Conservation (phyloP, 2,329 filamentous ascomycete species). For the Epichloe gansuensis region DNA sequence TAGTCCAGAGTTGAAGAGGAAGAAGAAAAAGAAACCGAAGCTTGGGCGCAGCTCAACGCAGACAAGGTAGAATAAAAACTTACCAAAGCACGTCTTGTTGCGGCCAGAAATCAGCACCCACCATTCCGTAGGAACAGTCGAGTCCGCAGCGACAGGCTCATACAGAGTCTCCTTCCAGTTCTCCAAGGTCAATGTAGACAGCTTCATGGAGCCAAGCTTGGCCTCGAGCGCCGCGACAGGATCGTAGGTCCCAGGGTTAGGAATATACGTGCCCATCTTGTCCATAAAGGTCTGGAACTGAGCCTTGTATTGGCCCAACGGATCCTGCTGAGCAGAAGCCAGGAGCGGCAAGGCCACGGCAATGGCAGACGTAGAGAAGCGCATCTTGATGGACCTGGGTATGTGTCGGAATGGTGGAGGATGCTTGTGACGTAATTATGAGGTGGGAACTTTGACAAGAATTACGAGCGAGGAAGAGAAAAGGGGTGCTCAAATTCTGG, state of each 20-base stretch:
- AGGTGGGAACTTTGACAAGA: background rate
- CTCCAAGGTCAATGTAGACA: constrained; percentile 44
- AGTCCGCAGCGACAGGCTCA: constrained; percentile 43
- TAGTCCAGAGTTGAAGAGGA: background rate
- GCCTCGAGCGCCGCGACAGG: constrained; percentile 28
- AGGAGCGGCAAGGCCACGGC: constrained; percentile 44
- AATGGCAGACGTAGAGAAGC: constrained; percentile 38
- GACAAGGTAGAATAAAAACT: constrained; percentile 10
- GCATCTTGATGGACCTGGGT: constrained; percentile 32
- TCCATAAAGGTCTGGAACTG: constrained; percentile 53
- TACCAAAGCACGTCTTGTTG: constrained; percentile 66
- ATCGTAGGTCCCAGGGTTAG: constrained; percentile 31
- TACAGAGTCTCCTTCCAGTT: constrained; percentile 61
- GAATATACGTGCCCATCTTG: constrained; percentile 41
- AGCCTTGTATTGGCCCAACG: constrained; percentile 44
- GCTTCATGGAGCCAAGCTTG: constrained; percentile 29
- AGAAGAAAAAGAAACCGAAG: background rate
- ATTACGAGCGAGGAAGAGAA: background rate
- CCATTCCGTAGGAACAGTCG: constrained; percentile 59
- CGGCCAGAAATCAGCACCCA: constrained; percentile 61
- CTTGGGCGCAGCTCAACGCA: background rate
- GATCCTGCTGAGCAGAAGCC: constrained; percentile 37
- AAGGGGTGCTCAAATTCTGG: background rate
- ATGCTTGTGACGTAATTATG: background rate
- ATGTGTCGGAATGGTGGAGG: background rate